Evolutionary conservation across 2,329 filamentous ascomycete species (phyloP), one percentile per base, ranked within the genome.

Genomic region (Ustilaginoidea virens): DNA sequence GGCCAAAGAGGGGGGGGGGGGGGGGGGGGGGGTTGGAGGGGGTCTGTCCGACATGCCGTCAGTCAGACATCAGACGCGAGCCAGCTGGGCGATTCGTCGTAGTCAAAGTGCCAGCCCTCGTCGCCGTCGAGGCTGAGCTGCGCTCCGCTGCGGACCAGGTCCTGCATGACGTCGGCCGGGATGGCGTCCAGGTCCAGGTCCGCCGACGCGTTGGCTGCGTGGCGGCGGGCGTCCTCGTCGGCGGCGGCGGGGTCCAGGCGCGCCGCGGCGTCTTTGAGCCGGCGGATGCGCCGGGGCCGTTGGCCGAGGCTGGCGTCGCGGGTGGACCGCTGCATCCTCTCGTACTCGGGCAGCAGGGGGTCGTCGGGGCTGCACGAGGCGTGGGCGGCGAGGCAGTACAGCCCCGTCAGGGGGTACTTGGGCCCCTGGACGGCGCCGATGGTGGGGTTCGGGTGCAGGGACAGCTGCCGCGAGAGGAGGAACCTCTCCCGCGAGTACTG

Each of bases 371-470:
- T 56, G 2, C 47, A 44, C 12, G 63, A 41, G 3, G 56, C 37
- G 37, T 75, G 70, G 1, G 58, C 58, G 5, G 70, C 61, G 5
- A 34, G 40, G 4, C 60, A 49, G 39, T 58, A 72, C 2, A 70
- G 46, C 1, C 51, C 50, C 0, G 62, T 59, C 2, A 47, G 37
- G 1, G 48, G 34, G 39, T 76, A 76, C 3, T 49, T 46, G 0
- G 61, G 59, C 1, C 70, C 72, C 39, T 76, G 63, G 2, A 73
- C 56, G 5, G 58, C 65, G 17, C 70, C 70, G 17, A 74, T 47
- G 5, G 56, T 55, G 2, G 52, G 61, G 36, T 69, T 56, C 1
- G 48, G 44, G 29, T 59, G 52, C 0, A 61, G 34, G 1, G 43
- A 34, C 1, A 75, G 48, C 33, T 63, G 55, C 0, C 48, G 41